Evolutionary conservation across 2,329 filamentous ascomycete species (phyloP).

Genomic region (Ophiocordyceps sinensis): DNA sequence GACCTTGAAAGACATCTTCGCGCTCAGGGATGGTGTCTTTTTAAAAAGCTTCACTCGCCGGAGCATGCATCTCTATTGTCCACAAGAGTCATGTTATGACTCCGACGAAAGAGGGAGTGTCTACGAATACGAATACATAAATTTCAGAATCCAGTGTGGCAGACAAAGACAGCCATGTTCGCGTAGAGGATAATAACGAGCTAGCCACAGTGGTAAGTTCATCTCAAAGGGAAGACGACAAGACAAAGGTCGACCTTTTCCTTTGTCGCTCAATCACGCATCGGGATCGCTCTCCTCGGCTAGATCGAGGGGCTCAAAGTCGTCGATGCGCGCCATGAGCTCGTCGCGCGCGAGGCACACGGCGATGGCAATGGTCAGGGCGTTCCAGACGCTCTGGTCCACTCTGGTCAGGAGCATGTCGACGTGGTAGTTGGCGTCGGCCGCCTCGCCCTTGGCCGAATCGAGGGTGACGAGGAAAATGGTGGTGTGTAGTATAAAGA

Average conservation of each 20-base stretch:
- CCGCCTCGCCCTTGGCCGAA: conserved; percentile 18
- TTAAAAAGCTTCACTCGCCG: too few species aligned
- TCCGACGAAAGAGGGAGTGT: too few species aligned
- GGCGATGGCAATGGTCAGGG: conserved; percentile 24
- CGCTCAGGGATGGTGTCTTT: too few species aligned
- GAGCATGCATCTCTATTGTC: too few species aligned
- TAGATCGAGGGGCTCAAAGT: conserved; percentile 18
- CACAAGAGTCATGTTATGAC: too few species aligned
- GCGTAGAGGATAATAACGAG: too few species aligned
- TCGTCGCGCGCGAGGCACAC: conserved; percentile 26
- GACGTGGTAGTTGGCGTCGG: conserved; percentile 28
- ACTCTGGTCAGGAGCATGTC: conserved; percentile 23
- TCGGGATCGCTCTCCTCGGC: conserved; percentile 24
- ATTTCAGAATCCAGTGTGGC: too few species aligned
- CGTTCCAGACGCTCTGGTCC: conserved; percentile 29
- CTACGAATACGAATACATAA: too few species aligned
- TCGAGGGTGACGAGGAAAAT: conserved; percentile 26
- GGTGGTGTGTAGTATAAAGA: conserved; percentile 25
- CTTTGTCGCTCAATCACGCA: conserved; percentile 10
- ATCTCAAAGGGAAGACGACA: not conserved
- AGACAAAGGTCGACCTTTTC: not conserved
- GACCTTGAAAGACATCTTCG: too few species aligned
- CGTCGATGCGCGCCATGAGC: conserved; percentile 16
- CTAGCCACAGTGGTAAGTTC: too few species aligned
- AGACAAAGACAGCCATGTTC: too few species aligned